Base-by-base conservation (phyloP, 306 rosid genomes). In the Quercus cerris region DNA sequence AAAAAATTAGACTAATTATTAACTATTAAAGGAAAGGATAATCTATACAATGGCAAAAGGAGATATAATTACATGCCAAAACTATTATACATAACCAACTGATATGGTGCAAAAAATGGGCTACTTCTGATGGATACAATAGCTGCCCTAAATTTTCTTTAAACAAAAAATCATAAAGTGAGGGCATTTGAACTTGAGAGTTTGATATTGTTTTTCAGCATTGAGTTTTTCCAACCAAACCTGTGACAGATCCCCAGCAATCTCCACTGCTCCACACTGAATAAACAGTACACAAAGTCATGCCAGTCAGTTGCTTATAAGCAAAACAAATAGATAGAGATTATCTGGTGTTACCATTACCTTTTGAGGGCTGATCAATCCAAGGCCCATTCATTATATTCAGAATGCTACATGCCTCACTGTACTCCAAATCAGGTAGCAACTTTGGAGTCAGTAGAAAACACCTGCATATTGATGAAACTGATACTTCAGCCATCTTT, bases 321-420 rank as follows among this genome's bases (percentile, higher is more conserved):
- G 17, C 51, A 19, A 27, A 76, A 28, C 49, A 15, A 75, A 78
- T n/a, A 38, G 28, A 35, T 25, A 58, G 25, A 73, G 57, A 74
- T n/a, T 20, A 33, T 61, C 17, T 49, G 71, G n/a, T 10, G 27
- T 75, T 49, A 63, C 68, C 64, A 33, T 68, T 85, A 95, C 99
- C 96, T 81, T 89, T 84, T 0, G 97, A 81, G 27, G 95, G 81
- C 78, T 91, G 81, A 62, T 84, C 90, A 44, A 91, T 89, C 95
- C 96, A 93, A 68, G 98, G 98, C 13, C 99, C 98, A 80, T 88
- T 93, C 95, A 93, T 86, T 73, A 95, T 92, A 85, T 93, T 95
- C 81, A 95, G 69, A 81, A 93, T 83, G 68, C 93, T 93, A 83
- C 99, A 95, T 17, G 92, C 99, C 76, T 90, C 99, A 35, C 99